A percentile compares a stretch with the other conserved stretches of the same genome.
These are phyloP conservation scores for Cystobasidium slooffiae DNA, from an alignment of 1,284 basidiomycete species.

Conservation along the genomic window DNA sequence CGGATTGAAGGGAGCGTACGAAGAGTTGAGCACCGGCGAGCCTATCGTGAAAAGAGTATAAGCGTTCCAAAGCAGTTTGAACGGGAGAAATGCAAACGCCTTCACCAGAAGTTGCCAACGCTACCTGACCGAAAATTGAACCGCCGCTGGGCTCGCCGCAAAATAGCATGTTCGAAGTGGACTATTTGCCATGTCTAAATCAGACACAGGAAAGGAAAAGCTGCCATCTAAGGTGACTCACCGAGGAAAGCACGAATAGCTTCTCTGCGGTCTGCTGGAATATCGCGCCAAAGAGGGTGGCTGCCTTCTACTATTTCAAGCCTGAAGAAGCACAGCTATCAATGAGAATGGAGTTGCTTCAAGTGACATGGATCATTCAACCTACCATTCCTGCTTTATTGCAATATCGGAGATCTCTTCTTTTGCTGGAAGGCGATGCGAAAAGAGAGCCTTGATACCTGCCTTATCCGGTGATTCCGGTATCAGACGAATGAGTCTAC, in stretches of 20 bases:
- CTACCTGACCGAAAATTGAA: slow-evolving; percentile 86
- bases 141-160: slow-evolving; percentile 85
- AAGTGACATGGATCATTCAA: no score
- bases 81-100: background rate
- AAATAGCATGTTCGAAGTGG: slow-evolving; percentile 82
- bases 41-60: slow-evolving; percentile 55
- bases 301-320: slow-evolving; percentile 88
- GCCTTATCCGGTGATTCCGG: slow-evolving; percentile 52
- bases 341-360: no score
- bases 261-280: slow-evolving; percentile 90
- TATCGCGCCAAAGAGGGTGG: slow-evolving; percentile 81
- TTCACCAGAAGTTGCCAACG: slow-evolving; percentile 45
- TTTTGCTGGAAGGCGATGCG: slow-evolving; percentile 50
- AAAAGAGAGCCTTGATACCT: slow-evolving; percentile 49
- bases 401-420: slow-evolving; percentile 65
- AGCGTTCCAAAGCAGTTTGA: background rate
- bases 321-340: slow-evolving; percentile 54
- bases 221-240: slow-evolving; percentile 41
- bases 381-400: slow-evolving; percentile 52
- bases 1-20: slow-evolving; percentile 70
- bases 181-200: slow-evolving; percentile 59
- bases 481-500: slow-evolving; percentile 62
- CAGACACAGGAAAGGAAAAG: background rate
- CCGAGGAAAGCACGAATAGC: slow-evolving; percentile 70
- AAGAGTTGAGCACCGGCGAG: slow-evolving; percentile 71